These are phyloP conservation scores for Aspergillus fumigatus DNA, from an alignment of 2,329 filamentous ascomycete genomes.

Conservation along the genomic window DNA sequence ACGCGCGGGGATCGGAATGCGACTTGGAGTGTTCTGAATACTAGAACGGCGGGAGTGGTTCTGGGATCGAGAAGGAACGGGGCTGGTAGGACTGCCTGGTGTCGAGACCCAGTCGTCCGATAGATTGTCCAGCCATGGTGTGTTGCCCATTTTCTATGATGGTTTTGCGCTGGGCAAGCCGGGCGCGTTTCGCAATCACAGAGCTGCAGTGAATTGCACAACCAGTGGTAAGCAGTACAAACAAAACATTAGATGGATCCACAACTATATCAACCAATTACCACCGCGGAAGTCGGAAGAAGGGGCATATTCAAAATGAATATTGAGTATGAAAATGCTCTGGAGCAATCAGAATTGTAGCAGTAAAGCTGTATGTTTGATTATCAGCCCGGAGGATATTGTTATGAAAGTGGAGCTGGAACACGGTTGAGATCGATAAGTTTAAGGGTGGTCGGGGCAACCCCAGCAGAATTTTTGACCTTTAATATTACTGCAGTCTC, in stretches of 20 bases:
- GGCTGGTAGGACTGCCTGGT: slow-evolving; percentile 33
- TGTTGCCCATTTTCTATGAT: slow-evolving; percentile 25
- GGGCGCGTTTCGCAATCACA: slow-evolving; percentile 18
- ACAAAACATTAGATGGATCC: slow-evolving; percentile 13
- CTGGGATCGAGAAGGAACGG: slow-evolving; percentile 18
- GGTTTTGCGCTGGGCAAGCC: slow-evolving; percentile 9
- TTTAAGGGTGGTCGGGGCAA: slow-evolving; percentile 20
- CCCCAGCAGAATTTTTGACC: slow-evolving; percentile 3
- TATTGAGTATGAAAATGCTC: not conserved
- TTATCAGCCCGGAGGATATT: slow-evolving; percentile 1
- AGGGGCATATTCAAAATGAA: not conserved
- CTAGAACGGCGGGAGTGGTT: slow-evolving; percentile 24
- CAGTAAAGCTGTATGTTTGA: not conserved
- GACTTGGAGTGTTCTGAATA: slow-evolving; percentile 32
- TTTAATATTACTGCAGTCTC: not conserved
- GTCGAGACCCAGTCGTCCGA: slow-evolving; percentile 42
- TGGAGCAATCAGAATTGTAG: not conserved
- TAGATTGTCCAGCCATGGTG: slow-evolving; percentile 43
- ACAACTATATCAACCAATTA: slow-evolving; percentile 7
- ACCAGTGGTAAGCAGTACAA: slow-evolving; percentile 13
- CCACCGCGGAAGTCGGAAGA: not conserved
- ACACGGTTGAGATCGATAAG: slow-evolving; percentile 6
- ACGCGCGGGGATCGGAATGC: slow-evolving; percentile 35
- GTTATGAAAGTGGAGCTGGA: slow-evolving; percentile 11
- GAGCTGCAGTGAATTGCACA: slow-evolving; percentile 13